Conservation (phyloP, 495 filamentous ascomycete genomes). For the Clohesyomyces aquaticus region DNA sequence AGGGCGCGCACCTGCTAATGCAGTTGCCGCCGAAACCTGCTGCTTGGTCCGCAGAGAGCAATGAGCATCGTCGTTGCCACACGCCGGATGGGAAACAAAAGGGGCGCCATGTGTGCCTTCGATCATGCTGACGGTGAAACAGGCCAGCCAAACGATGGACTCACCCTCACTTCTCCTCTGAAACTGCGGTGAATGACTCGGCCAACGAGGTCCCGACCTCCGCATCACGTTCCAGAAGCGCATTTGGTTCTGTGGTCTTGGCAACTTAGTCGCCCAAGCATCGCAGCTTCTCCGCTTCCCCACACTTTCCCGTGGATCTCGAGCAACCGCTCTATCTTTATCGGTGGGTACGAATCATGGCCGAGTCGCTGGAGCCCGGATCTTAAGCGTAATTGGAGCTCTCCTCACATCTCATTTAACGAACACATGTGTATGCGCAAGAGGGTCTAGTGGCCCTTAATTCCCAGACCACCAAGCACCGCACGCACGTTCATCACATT, state of each 20-base stretch:
- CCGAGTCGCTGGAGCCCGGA: background rate
- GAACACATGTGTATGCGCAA: slow-evolving; percentile 1
- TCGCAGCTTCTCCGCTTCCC: slow-evolving; percentile 2
- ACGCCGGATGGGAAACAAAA: slow-evolving; percentile 11
- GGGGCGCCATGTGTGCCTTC: slow-evolving; percentile 9
- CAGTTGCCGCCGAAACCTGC: slow-evolving; percentile 11
- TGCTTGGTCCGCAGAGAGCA: background rate
- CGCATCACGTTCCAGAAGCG: slow-evolving; percentile 13
- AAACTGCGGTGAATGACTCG: slow-evolving; percentile 37
- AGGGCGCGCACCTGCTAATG: slow-evolving; percentile 19
- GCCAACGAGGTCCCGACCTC: background rate
- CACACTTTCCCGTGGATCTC: background rate
- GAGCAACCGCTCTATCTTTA: background rate
- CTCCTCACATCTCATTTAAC: background rate
- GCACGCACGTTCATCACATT: background rate
- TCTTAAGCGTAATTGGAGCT: background rate
- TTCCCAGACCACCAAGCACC: background rate
- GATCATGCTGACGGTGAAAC: slow-evolving; percentile 28
- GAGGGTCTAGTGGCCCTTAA: background rate
- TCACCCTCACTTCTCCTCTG: slow-evolving; percentile 5
- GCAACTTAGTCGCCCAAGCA: background rate
- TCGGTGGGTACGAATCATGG: too few species aligned
- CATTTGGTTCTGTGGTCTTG: slow-evolving; percentile 3
- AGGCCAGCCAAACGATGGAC: slow-evolving; percentile 4
- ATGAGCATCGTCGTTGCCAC: background rate